Evolutionary conservation across 352 stramenopile species (phyloP).

Genomic region (Phytophthora pistaciae): DNA sequence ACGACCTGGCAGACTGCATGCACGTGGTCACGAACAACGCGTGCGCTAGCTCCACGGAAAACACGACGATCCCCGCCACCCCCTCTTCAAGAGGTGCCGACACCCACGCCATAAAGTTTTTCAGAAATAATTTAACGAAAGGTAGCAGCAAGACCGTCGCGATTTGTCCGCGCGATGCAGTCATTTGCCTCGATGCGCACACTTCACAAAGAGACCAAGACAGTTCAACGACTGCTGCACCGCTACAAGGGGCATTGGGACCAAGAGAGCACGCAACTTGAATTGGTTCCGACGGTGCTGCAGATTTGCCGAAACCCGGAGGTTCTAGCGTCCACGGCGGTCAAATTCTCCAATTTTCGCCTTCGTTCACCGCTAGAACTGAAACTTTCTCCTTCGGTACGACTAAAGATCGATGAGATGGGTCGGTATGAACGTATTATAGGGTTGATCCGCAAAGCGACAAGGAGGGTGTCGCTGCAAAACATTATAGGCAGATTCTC

Average conservation of each 20-base stretch:
- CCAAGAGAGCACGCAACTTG: neutral
- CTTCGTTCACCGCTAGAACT: neutral
- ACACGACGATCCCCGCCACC: constrained; percentile 1
- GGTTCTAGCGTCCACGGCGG: neutral
- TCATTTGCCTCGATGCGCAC: neutral
- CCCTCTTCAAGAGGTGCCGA: neutral
- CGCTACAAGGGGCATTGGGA: neutral
- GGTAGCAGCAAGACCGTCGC: neutral
- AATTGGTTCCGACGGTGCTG: neutral
- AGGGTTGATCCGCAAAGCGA: neutral
- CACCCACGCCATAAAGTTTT: constrained; percentile 1
- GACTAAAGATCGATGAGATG: constrained; percentile 1
- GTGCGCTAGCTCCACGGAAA: constrained; percentile 4
- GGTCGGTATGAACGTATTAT: neutral
- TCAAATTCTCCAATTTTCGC: neutral
- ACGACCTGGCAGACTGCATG: constrained; percentile 6
- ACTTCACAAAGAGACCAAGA: neutral
- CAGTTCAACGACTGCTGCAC: neutral
- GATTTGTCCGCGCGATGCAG: neutral
- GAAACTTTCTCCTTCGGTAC: neutral
- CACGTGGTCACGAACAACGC: constrained; percentile 2
- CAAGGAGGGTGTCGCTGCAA: neutral
- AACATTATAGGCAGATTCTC: neutral
- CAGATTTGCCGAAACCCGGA: neutral
- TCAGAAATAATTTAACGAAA: neutral